These are phyloP conservation scores for Mentha longifolia DNA, from an alignment of 257 asterid genomes.

Conservation along the genomic window DNA sequence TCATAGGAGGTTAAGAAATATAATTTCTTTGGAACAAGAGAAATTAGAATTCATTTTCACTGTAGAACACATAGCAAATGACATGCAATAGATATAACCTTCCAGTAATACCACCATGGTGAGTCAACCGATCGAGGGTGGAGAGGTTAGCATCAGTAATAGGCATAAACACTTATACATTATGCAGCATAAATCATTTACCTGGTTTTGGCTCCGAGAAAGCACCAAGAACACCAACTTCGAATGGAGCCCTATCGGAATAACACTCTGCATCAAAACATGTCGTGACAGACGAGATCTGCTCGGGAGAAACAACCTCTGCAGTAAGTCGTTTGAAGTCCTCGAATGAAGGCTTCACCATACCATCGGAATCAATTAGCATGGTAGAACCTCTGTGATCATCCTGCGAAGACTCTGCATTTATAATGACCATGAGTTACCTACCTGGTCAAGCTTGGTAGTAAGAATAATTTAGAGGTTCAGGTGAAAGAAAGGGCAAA, in stretches of 20 bases:
- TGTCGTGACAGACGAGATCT: conserved; percentile 44
- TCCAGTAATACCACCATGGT: not conserved
- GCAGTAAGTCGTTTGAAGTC: conserved; percentile 19
- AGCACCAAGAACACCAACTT: conserved; percentile 33
- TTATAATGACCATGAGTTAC: conserved; percentile 16
- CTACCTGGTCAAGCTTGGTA: conserved; percentile 1
- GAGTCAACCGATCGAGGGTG: not conserved
- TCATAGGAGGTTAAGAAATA: not conserved
- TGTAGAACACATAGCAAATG: conserved; percentile 6
- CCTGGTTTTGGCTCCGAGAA: conserved; percentile 39
- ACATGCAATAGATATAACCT: not conserved
- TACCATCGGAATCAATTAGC: conserved; percentile 34
- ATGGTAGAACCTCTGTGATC: conserved; percentile 21
- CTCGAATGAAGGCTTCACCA: conserved; percentile 31
- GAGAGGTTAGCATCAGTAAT: conserved; percentile 14
- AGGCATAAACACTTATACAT: not conserved
- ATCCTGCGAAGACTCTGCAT: conserved; percentile 38
- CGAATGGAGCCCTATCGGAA: conserved; percentile 37
- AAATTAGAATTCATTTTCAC: not conserved
- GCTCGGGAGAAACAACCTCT: conserved; percentile 41
- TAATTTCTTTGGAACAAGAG: not conserved
- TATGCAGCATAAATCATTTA: conserved; percentile 24
- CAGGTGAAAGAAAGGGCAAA: not conserved
- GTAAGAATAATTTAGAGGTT: not conserved
- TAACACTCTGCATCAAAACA: conserved; percentile 44